phyloP scores from a whole-genome alignment of 2,329 filamentous ascomycete genomes.

The Fusarium denticulatum region DNA sequence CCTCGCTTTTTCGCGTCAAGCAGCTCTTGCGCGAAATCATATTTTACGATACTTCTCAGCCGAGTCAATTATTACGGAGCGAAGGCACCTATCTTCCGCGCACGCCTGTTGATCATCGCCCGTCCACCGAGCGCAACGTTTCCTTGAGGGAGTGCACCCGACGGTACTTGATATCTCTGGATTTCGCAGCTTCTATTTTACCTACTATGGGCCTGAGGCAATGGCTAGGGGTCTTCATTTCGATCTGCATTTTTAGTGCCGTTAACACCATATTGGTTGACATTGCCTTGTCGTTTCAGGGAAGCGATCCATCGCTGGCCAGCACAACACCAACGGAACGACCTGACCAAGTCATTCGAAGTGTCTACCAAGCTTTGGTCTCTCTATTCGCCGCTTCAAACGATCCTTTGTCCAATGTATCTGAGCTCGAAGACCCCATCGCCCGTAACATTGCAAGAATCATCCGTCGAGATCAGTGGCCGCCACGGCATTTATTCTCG shows the following conservation, averaged over 20 bases:
- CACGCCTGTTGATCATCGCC: slow-evolving; percentile 55
- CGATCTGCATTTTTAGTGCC: slow-evolving; percentile 68
- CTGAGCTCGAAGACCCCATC: slow-evolving; percentile 57
- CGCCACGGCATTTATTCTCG: slow-evolving; percentile 56
- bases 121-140: slow-evolving; percentile 58
- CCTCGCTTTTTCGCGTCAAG: slow-evolving; percentile 64
- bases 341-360: slow-evolving; percentile 52
- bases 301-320: slow-evolving; percentile 12
- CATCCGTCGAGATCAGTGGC: slow-evolving; percentile 60
- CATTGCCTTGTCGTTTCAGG: slow-evolving; percentile 43
- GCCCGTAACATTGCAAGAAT: slow-evolving; percentile 56
- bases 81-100: slow-evolving; percentile 31
- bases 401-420: slow-evolving; percentile 54
- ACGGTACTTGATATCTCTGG: slow-evolving; percentile 64
- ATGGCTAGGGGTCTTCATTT: slow-evolving; percentile 64
- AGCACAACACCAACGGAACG: slow-evolving; percentile 13
- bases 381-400: slow-evolving; percentile 57
- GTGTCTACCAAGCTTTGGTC: slow-evolving; percentile 63
- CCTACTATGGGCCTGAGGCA: slow-evolving; percentile 53
- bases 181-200: slow-evolving; percentile 54
- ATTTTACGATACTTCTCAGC: slow-evolving; percentile 63
- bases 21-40: slow-evolving; percentile 64
- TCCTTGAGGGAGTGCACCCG: slow-evolving; percentile 61
- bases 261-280: slow-evolving; percentile 63
- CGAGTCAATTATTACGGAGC: slow-evolving; percentile 53